Base-by-base conservation (phyloP, 2,329 filamentous ascomycete species). In the Calonectria leucothoes region DNA sequence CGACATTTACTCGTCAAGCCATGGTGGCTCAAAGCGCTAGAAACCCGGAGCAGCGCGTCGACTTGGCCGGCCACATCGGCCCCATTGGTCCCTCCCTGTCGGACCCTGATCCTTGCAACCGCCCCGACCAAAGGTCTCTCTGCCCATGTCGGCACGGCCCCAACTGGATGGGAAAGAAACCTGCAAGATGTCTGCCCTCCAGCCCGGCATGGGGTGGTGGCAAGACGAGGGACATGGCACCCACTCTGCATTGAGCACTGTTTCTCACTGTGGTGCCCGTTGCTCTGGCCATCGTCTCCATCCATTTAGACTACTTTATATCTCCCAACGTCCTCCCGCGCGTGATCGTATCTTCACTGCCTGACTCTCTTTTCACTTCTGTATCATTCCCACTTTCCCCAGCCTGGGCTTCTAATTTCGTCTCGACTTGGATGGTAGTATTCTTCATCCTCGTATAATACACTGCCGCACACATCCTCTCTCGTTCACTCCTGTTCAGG, bases 261-360 rank as follows among this genome's bases (percentile, higher is more conserved):
- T 71, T 66, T 68, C n/a, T 77, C 55, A 39, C 15, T 37, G 51
- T 66, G 70, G 70, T 74, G 67, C 45, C 52, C 27, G 37, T 48
- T 66, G 70, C 73, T 70, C 65, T 71, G 70, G 67, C 73, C 49
- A 35, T 42, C 48, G 73, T 78, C 73, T 79, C 72, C 74, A 68
- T 76, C 70, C 63, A 72, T 76, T 70, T 51, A 57, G 51, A 76
- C 70, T 77, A 80, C 78, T 80, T 83, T 80, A 80, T 82, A 83
- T 82, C 76, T 68, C 72, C 79, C 71, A 67, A 55, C 73, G 52
- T 78, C 79, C 78, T 73, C 74, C 72, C 76, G 71, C 74, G 78
- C 71, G 73, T 48, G 70, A 66, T 51, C 42, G 66, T 59, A 59
- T 71, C 42, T 70, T 74, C 55, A 66, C 66, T 73, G 67, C 55